Evolutionary conservation across 2,329 filamentous ascomycete genomes (phyloP).

Genomic region (Nemania bipapillata): DNA sequence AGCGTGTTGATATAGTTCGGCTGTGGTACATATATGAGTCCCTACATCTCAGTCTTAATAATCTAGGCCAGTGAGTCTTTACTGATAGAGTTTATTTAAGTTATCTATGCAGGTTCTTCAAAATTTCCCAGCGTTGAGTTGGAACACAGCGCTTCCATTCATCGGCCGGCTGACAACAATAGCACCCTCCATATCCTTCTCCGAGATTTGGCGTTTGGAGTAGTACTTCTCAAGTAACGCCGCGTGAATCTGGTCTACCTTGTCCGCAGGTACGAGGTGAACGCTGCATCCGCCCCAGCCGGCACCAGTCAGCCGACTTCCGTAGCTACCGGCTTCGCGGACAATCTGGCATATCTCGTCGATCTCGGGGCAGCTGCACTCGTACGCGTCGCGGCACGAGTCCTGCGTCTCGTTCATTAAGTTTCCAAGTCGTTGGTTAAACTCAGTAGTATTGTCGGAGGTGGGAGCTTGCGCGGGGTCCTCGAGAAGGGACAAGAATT

Average conservation of each 20-base stretch:
- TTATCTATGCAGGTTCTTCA: slow-evolving; percentile 18
- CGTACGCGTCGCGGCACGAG: slow-evolving; percentile 86
- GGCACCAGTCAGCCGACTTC: slow-evolving; percentile 87
- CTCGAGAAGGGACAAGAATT: slow-evolving; percentile 83
- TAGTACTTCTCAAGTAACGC: slow-evolving; percentile 88
- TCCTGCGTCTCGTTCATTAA: slow-evolving; percentile 90
- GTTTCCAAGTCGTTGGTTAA: slow-evolving; percentile 77
- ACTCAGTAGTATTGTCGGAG: slow-evolving; percentile 66
- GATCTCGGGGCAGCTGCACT: slow-evolving; percentile 93
- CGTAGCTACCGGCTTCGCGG: slow-evolving; percentile 79
- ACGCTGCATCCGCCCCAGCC: slow-evolving; percentile 98
- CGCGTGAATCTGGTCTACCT: slow-evolving; percentile 78
- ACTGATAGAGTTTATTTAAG: background rate
- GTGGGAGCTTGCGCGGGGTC: slow-evolving; percentile 55
- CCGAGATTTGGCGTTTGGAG: slow-evolving; percentile 69
- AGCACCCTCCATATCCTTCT: slow-evolving; percentile 79
- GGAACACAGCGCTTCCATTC: slow-evolving; percentile 71
- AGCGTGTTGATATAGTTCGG: background rate
- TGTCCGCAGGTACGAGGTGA: slow-evolving; percentile 86
- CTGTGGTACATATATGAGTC: background rate
- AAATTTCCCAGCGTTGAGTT: slow-evolving; percentile 49
- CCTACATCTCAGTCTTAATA: background rate
- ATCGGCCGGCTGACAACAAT: slow-evolving; percentile 91
- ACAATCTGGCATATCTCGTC: slow-evolving; percentile 88
- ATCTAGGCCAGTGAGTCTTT: background rate